Conservation (phyloP, 78 protist genomes). For the Speleostelium caveatum region DNA sequence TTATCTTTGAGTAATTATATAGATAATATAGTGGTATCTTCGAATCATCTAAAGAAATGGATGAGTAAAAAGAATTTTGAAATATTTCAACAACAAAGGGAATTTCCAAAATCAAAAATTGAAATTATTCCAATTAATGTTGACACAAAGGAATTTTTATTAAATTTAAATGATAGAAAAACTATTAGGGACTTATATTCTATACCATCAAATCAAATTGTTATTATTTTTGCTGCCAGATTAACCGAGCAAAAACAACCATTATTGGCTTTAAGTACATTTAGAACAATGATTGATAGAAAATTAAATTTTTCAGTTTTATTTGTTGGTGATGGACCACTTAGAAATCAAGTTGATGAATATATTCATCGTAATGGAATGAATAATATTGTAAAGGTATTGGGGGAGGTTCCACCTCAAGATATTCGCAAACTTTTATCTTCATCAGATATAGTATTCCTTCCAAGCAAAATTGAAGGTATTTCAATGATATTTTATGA, state of each 20-base stretch:
- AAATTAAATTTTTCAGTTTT: constrained; percentile 13
- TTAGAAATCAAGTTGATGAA: constrained; percentile 12
- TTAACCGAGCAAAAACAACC: constrained; percentile 43
- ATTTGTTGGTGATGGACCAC: constrained; percentile 64
- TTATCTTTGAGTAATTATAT: not conserved
- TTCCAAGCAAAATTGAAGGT: constrained; percentile 64
- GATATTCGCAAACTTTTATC: constrained; percentile 37
- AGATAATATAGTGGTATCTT: constrained; percentile 33
- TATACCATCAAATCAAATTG: constrained; percentile 8
- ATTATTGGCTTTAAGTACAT: not conserved
- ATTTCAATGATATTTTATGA: constrained; percentile 60
- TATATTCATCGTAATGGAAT: constrained; percentile 30
- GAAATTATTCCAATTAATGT: constrained; percentile 24
- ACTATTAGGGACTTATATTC: not conserved
- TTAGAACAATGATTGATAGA: no score
- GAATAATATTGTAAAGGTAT: constrained; percentile 8
- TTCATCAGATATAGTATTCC: constrained; percentile 51
- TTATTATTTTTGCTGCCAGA: constrained; percentile 49
- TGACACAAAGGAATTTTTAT: constrained; percentile 31
- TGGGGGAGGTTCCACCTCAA: constrained; percentile 43
- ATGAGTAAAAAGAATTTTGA: constrained; percentile 1
- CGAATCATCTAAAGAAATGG: constrained; percentile 60
- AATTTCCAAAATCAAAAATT: not conserved
- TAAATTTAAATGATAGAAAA: not conserved
- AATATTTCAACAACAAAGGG: not conserved